Evolutionary conservation across 768 basidiomycete genomes (phyloP), one percentile per base, ranked within the genome.

Genomic region (Mycena chlorophos): DNA sequence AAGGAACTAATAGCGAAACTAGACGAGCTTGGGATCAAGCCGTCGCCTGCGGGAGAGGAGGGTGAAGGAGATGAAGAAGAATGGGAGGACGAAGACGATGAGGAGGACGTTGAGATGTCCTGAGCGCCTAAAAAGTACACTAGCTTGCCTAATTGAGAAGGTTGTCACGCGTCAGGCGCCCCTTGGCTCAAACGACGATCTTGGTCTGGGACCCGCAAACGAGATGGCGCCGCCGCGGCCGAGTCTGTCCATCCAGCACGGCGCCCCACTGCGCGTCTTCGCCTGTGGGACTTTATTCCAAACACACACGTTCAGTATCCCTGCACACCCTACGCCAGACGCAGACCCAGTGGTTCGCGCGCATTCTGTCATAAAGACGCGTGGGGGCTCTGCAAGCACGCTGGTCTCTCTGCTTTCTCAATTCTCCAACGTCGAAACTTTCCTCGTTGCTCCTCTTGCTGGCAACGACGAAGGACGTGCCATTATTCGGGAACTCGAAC

Each of bases 261-360:
- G 13, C 8, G 22, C 13, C 63, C 75, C 81, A n/a, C 75, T 90
- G 17, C 86, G 89, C 40, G 83, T 93, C 23, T 80, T 93, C 37
- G 88, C 88, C 2, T 85, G 86, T 13, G 91, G 91, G 14, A 89
- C 91, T 10, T 79, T 94, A 37, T 93, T 93, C 66, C 70, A 88
- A 40, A 89, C 88, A 4, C 85, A 91, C 67, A 86, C 84, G 0
- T 79, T 94, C 47, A 75, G 76, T 34, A 63, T 93, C 3, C 82
- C 83, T 20, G 67, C 76, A 14, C 81, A 88, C 55, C 88, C 89
- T 1, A 67, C 68, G 13, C 83, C 85, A 1, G 75, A 78, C 12
- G 77, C 79, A 12, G 27, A 10, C 23, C 45, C 45, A 5, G 84
- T 79, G 1, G 68, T 83, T 2, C 86, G 91, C 42, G 89, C 91